phyloP scores from a whole-genome alignment of 257 asterid species.

The Ballota nigra region DNA sequence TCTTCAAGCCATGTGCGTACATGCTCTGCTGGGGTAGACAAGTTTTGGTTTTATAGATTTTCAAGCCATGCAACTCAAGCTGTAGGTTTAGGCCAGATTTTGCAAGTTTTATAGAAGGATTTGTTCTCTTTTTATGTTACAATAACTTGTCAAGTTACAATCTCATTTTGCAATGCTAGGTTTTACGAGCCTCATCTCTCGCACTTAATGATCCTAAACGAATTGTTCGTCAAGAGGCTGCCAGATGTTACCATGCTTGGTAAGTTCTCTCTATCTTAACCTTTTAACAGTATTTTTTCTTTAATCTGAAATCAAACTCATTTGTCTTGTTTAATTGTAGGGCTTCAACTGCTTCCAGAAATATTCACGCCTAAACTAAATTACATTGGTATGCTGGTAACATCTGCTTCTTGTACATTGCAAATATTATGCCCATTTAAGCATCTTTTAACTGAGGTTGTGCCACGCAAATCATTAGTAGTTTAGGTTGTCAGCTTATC shows the following conservation, averaged over 20 bases:
- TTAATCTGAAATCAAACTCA: background rate
- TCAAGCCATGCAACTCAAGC: background rate
- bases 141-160: background rate
- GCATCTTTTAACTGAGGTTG: background rate
- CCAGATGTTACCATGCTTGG: constrained; percentile 91
- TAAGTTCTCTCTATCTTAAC: constrained; percentile 18
- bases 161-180: constrained; percentile 43
- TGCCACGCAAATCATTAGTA: background rate
- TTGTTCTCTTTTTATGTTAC: background rate
- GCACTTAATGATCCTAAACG: constrained; percentile 93
- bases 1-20: background rate
- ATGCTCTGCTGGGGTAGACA: no score
- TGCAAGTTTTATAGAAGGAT: background rate
- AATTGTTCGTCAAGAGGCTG: constrained; percentile 84
- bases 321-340: constrained; percentile 31
- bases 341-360: constrained; percentile 61
- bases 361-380: constrained; percentile 37
- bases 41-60: background rate
- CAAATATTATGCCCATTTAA: background rate
- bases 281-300: background rate
- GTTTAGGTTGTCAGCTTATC: background rate
- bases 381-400: constrained; percentile 23
- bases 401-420: background rate
- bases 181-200: constrained; percentile 62
- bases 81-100: no score